Evolutionary conservation across 768 basidiomycete genomes (phyloP).

Genomic region (Phylloporus sp.): DNA sequence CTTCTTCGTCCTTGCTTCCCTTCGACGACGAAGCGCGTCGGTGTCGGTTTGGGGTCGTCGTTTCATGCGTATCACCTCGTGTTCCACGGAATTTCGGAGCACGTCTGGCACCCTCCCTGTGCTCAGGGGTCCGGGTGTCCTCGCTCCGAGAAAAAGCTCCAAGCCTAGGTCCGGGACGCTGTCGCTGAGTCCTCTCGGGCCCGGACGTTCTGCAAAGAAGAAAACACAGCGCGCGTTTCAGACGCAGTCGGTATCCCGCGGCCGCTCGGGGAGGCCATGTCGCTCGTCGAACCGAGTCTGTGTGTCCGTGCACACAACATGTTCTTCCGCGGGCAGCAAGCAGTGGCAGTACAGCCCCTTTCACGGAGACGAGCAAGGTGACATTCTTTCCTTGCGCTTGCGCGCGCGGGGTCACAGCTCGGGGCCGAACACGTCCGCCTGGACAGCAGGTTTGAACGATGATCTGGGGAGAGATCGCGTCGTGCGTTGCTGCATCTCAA

Average conservation of each 20-base stretch:
- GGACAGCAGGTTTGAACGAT: too few species aligned
- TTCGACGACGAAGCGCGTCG: not conserved
- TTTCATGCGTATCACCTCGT: conserved; percentile 2
- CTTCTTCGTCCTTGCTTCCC: not conserved
- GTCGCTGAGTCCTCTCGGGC: not conserved
- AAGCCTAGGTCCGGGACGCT: not conserved
- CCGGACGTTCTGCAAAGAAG: too few species aligned
- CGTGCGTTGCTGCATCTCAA: too few species aligned
- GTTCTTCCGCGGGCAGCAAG: too few species aligned
- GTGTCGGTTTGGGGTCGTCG: not conserved
- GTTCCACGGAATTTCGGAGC: not conserved
- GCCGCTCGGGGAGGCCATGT: too few species aligned
- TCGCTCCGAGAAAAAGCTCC: not conserved
- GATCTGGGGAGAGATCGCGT: too few species aligned
- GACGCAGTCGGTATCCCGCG: not conserved
- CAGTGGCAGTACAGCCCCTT: not conserved
- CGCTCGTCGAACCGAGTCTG: too few species aligned
- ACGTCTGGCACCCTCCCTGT: not conserved
- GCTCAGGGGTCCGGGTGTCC: not conserved
- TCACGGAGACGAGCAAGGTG: not conserved
- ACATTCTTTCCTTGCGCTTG: too few species aligned
- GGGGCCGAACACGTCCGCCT: too few species aligned
- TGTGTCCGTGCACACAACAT: too few species aligned
- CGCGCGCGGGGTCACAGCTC: too few species aligned
- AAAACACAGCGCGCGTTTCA: conserved; percentile 1